Evolutionary conservation across 495 filamentous ascomycete genomes (phyloP).

Genomic region (Penicillium pulvis): DNA sequence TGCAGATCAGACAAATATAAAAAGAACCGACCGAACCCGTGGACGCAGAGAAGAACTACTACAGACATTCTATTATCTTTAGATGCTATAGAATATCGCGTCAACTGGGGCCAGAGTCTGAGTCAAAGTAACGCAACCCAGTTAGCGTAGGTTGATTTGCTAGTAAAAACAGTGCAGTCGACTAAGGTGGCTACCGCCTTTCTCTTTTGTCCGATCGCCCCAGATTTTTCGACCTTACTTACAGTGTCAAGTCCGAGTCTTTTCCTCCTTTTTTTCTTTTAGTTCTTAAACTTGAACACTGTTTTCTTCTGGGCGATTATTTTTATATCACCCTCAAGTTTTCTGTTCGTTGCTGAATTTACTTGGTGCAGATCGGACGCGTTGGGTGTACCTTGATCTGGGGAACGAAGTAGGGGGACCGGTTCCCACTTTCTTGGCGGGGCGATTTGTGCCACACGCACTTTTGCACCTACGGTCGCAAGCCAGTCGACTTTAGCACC

Average conservation of each 20-base stretch:
- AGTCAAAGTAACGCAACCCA: too few species aligned
- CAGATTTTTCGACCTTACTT: not conserved
- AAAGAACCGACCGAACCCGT: too few species aligned
- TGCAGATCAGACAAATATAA: too few species aligned
- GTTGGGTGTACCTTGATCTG: slow-evolving; percentile 15
- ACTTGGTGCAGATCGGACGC: not conserved
- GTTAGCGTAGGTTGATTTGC: too few species aligned
- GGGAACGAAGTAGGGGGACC: slow-evolving; percentile 23
- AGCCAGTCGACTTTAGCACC: slow-evolving; percentile 22
- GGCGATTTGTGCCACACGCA: slow-evolving; percentile 33
- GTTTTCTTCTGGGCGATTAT: not conserved
- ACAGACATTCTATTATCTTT: too few species aligned
- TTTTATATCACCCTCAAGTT: not conserved
- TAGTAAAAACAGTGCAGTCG: not conserved
- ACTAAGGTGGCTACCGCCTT: not conserved
- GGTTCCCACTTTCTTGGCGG: slow-evolving; percentile 38
- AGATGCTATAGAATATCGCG: too few species aligned
- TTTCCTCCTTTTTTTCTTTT: not conserved
- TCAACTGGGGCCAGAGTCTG: too few species aligned
- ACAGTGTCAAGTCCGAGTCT: not conserved
- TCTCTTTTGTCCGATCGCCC: not conserved
- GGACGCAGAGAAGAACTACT: too few species aligned
- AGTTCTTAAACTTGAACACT: not conserved
- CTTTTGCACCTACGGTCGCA: slow-evolving; percentile 29
- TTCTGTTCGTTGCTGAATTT: not conserved